phyloP scores from a whole-genome alignment of 306 rosid species.

The Corylus heterophylla region DNA sequence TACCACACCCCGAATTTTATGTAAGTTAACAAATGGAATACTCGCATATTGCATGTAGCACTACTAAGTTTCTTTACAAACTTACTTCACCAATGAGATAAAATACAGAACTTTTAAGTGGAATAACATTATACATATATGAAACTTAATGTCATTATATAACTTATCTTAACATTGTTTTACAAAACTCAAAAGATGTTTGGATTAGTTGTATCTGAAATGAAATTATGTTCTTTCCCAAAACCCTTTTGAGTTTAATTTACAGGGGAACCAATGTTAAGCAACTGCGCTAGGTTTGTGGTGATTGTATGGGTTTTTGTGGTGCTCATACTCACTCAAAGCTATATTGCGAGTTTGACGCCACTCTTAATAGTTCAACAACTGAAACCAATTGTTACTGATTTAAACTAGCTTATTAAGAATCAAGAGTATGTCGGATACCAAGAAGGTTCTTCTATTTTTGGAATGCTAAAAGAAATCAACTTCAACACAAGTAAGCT shows the following conservation, averaged over 20 bases:
- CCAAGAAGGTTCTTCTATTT: conserved; percentile 42
- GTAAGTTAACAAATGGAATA: too few relatives aligned
- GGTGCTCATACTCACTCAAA: conserved; percentile 56
- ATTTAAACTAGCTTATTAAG: conserved; percentile 37
- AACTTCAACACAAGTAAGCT: conserved; percentile 14
- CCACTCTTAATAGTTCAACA: conserved; percentile 60
- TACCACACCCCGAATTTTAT: too few relatives aligned
- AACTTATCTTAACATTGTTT: too few relatives aligned
- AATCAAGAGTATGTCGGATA: conserved; percentile 47
- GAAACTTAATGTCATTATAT: too few relatives aligned
- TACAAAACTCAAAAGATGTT: too few relatives aligned
- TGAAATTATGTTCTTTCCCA: neutral
- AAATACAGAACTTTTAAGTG: too few relatives aligned
- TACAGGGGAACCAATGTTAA: conserved; percentile 52
- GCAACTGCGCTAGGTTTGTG: conserved; percentile 61
- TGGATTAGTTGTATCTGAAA: too few relatives aligned
- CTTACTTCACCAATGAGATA: too few relatives aligned
- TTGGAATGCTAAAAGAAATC: conserved; percentile 24
- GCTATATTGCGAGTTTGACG: conserved; percentile 64
- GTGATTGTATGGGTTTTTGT: conserved; percentile 65
- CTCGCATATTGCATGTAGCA: too few relatives aligned
- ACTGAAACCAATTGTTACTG: conserved; percentile 44
- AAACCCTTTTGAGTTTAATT: neutral
- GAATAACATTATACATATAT: too few relatives aligned
- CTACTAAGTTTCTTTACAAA: too few relatives aligned